Evolutionary conservation across 768 basidiomycete species (phyloP), one percentile per base, ranked within the genome.

Genomic region (Termitomyces eurrhizus): DNA sequence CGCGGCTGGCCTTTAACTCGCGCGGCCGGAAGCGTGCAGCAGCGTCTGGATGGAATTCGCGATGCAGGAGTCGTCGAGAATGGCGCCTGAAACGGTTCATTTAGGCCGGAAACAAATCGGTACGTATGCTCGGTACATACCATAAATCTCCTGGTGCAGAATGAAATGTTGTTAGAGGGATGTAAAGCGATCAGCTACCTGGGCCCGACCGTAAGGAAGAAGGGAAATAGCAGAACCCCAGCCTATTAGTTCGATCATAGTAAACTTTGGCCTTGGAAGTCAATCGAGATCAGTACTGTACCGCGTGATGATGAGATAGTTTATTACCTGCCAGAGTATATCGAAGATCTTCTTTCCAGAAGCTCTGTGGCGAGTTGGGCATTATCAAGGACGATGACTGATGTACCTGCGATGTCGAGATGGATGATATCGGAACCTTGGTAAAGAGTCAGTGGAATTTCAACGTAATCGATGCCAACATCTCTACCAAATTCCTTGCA

Each of bases 221-320:
- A 64, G 56, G 2, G 24, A 64, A 18, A 69, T 48, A 26, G 63
- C 51, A 42, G 61, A 69, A 41, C 58, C 50, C 65, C 65, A 69
- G 6, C 68, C 69, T 63, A 66, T 68, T 41, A 70, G 52, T 44
- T 70, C 69, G 18, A 65, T 18, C 70, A 71, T 71, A 0, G 66
- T 52, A 52, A 66, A 7, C 21, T 57, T 61, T 18, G 48, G 8
- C 37, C 57, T 57, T 29, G 21, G 39, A 57, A 48, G 8, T 2
- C n/a, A n/a, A 13, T 0, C 21, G 21, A 35, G 36, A 41, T 35
- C 2, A 35, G 8, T 26, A 21, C 16, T 21, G 2, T 7, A 14
- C 5, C 5, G n/a, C n/a, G n/a, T n/a, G n/a, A n/a, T n/a, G n/a
- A n/a, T n/a, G n/a, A n/a, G n/a, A n/a, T n/a, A n/a, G n/a, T n/a